Evolutionary conservation across 2,329 filamentous ascomycete species (phyloP).

Genomic region (Stachybotrys echinatus): DNA sequence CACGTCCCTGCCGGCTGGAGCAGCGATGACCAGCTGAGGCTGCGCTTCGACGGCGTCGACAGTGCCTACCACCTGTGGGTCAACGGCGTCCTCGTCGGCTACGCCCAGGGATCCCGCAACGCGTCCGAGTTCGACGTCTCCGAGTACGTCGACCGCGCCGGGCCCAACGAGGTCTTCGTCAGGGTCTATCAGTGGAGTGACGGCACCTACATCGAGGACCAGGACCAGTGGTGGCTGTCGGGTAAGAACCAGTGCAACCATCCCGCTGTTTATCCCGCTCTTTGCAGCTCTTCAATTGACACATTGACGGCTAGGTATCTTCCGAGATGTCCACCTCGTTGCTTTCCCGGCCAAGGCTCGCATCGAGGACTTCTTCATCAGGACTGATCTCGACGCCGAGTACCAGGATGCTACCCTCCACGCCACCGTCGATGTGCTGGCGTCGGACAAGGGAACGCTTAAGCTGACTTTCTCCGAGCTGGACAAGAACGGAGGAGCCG

Average conservation of each 20-base stretch:
- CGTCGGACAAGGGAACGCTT: conserved; percentile 26
- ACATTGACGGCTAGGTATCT: conserved; percentile 41
- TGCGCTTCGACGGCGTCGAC: conserved; percentile 66
- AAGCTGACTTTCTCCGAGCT: conserved; percentile 38
- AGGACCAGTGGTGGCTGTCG: conserved; percentile 62
- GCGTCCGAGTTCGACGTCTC: conserved; percentile 64
- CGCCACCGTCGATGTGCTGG: conserved; percentile 39
- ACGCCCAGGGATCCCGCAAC: conserved; percentile 64
- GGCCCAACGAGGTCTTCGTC: conserved; percentile 50
- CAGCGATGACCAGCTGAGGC: conserved; percentile 41
- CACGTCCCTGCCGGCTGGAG: conserved; percentile 40
- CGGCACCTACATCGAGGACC: conserved; percentile 62
- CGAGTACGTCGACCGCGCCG: conserved; percentile 30
- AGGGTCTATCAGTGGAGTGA: conserved; percentile 64
- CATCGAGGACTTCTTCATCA: conserved; percentile 55
- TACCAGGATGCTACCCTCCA: conserved; percentile 47
- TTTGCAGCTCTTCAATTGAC: background rate
- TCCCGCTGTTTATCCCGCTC: background rate
- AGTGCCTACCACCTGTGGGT: conserved; percentile 64
- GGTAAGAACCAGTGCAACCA: no score
- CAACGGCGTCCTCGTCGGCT: conserved; percentile 57
- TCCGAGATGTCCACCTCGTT: conserved; percentile 60
- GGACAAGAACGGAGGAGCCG: conserved; percentile 25
- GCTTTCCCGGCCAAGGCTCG: conserved; percentile 43
- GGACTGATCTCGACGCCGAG: conserved; percentile 43